Evolutionary conservation across 257 asterid species (phyloP).

Genomic region (Penstemon newberryi): DNA sequence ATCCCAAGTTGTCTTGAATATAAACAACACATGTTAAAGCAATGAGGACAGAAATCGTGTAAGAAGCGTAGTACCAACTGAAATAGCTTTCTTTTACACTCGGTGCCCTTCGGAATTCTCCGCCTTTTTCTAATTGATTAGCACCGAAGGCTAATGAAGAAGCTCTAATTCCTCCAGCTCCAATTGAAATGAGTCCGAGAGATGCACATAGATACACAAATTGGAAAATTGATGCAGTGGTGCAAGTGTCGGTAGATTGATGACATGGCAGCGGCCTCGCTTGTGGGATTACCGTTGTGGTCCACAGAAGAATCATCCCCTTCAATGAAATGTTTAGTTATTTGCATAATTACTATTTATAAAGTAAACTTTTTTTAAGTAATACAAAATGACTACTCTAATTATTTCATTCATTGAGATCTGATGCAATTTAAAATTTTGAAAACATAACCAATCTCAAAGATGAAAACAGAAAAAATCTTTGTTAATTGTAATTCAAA

Average conservation of each 20-base stretch:
- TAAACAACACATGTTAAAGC: slow-evolving; percentile 61
- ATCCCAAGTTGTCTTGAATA: slow-evolving; percentile 73
- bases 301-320: slow-evolving; percentile 68
- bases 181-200: slow-evolving; percentile 62
- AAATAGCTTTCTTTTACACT: slow-evolving; percentile 44
- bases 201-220: slow-evolving; percentile 40
- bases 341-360: too few species aligned
- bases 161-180: slow-evolving; percentile 67
- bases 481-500: too few species aligned
- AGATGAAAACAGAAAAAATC: too few species aligned
- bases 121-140: slow-evolving; percentile 47
- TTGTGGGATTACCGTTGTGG: slow-evolving; percentile 56
- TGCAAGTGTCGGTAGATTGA: slow-evolving; percentile 34
- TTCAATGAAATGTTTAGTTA: slow-evolving; percentile 21
- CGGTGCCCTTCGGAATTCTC: slow-evolving; percentile 23
- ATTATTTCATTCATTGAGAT: slow-evolving; percentile 49
- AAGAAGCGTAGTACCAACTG: slow-evolving; percentile 65
- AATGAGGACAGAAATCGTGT: slow-evolving; percentile 41
- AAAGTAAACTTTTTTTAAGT: too few species aligned
- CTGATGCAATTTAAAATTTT: too few species aligned
- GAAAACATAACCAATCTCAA: too few species aligned
- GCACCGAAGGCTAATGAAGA: slow-evolving; percentile 72
- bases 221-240: slow-evolving; percentile 46
- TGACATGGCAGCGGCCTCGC: slow-evolving; percentile 61
- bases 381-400: neutral